These are phyloP conservation scores for Hanseniaspora vineae DNA, from an alignment of 805 yeast species.

Conservation along the genomic window DNA sequence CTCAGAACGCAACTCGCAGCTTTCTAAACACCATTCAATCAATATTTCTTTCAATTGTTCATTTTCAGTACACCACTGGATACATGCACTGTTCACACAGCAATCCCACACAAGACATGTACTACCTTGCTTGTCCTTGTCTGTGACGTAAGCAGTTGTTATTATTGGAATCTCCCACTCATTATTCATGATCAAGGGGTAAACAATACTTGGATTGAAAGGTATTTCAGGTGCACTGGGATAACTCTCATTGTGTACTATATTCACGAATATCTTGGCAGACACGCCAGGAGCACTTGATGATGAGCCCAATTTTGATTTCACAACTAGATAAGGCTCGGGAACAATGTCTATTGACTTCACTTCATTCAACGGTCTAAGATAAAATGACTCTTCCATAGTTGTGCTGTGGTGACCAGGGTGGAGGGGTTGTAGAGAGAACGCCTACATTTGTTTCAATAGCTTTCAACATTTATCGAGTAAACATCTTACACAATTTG, in stretches of 20 bases:
- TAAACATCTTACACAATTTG: too few species aligned
- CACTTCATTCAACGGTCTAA: conserved; percentile 1
- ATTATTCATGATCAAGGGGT: conserved; percentile 50
- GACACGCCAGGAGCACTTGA: conserved; percentile 12
- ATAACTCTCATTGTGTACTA: conserved; percentile 53
- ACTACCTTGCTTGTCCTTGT: conserved; percentile 57
- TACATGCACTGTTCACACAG: conserved; percentile 51
- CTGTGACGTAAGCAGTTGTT: conserved; percentile 42
- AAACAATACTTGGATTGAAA: conserved; percentile 45
- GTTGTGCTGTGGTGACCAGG: background rate
- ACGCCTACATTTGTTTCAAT: too few species aligned
- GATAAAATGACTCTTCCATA: background rate
- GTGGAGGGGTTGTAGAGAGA: too few species aligned
- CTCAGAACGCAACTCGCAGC: conserved; percentile 46
- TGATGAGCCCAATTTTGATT: conserved; percentile 9
- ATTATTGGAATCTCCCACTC: conserved; percentile 82
- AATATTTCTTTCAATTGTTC: conserved; percentile 49
- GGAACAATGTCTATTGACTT: background rate
- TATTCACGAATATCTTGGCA: conserved; percentile 65
- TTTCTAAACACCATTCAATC: conserved; percentile 75
- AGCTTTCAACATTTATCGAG: too few species aligned
- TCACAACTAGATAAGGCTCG: background rate
- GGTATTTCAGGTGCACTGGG: conserved; percentile 42
- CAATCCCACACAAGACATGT: conserved; percentile 65
- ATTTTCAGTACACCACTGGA: conserved; percentile 48